Evolutionary conservation across 2,329 filamentous ascomycete species (phyloP).

Genomic region (Aspergillus neotritici): DNA sequence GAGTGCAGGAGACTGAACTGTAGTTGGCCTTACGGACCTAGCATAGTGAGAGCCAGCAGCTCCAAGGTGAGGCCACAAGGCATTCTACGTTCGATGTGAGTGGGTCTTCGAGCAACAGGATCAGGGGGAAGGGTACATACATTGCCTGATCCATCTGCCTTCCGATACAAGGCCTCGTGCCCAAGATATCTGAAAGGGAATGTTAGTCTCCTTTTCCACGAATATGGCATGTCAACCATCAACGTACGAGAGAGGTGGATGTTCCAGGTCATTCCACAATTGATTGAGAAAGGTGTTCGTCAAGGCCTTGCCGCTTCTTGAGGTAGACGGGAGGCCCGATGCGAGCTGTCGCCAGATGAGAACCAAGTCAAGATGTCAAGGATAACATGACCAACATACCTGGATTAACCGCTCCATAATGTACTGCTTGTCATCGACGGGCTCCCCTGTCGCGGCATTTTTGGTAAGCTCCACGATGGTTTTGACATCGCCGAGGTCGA

Average conservation of each 20-base stretch:
- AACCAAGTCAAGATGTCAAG: too few relatives aligned
- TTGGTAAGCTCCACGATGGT: slow-evolving; percentile 38
- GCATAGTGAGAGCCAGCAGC: slow-evolving; percentile 63
- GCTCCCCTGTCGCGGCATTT: slow-evolving; percentile 44
- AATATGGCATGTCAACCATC: slow-evolving; percentile 16
- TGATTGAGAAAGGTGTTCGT: slow-evolving; percentile 49
- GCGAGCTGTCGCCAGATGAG: slow-evolving; percentile 23
- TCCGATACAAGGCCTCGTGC: slow-evolving; percentile 27
- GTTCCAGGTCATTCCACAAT: slow-evolving; percentile 52
- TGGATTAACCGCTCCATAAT: slow-evolving; percentile 55
- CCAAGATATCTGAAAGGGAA: slow-evolving; percentile 32
- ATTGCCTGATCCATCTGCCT: slow-evolving; percentile 40
- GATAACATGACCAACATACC: slow-evolving; percentile 17
- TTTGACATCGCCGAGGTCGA: slow-evolving; percentile 44
- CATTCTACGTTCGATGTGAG: slow-evolving; percentile 45
- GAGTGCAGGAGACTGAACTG: slow-evolving; percentile 53
- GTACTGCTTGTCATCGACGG: slow-evolving; percentile 57
- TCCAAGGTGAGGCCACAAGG: slow-evolving; percentile 58
- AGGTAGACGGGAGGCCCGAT: slow-evolving; percentile 34
- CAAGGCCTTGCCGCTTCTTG: slow-evolving; percentile 31
- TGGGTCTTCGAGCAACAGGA: slow-evolving; percentile 3
- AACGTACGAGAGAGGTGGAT: slow-evolving; percentile 49
- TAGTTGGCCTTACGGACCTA: slow-evolving; percentile 56
- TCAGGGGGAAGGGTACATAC: slow-evolving; percentile 21
- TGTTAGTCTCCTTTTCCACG: slow-evolving; percentile 12